Evolutionary conservation across 371 early-diverging fungal genomes (phyloP), one percentile per base, ranked within the genome.

Genomic region (Mucor saturninus): DNA sequence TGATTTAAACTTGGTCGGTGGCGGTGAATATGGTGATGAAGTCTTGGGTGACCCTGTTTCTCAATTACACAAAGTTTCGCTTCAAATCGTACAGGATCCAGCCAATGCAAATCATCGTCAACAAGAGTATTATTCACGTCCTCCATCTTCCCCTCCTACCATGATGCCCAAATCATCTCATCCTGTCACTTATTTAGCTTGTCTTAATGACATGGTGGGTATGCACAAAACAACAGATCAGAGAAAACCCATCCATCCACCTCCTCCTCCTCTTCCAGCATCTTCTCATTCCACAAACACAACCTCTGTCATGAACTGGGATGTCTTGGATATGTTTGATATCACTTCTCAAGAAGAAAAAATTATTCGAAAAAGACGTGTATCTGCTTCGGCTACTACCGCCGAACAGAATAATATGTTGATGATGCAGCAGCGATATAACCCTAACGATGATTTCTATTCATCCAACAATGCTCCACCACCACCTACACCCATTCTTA

Each of bases 41-140:
- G 67, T 68, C 0, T 62, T 79, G 2, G 83, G 83, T 30, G 83
- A 82, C 67, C 93, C 95, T 2, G 91, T 96, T 0, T 92, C 92
- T 14, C 95, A 95, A 71, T 79, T 96, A 46, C 95, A 96, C 80
- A 94, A 94, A 77, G 87, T 95, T 4, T 92, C 94, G 0, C 87
- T 96, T 65, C 91, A 95, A 75, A 84, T 93, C 56, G 83, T 85
- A 5, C 82, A 83, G 40, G 75, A 79, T 37, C 69, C 26, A 60
- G 50, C 50, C 13, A 50, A 50, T 30, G 50, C 21, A 15, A 50
- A 50, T 29, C 50, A 50, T 5, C 50, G 50, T 4, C 55, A 48
- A 11, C 42, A 42, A 15, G 56, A 56, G 9, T 56, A 56, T 45
- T 88, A 84, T 55, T 87, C 88, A 46, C 79, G 84, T 40, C 87